A percentile compares a stretch with the other conserved stretches of the same genome.
Conservation (phyloP, 2,329 filamentous ascomycete genomes). For the Colletotrichum navitas region DNA sequence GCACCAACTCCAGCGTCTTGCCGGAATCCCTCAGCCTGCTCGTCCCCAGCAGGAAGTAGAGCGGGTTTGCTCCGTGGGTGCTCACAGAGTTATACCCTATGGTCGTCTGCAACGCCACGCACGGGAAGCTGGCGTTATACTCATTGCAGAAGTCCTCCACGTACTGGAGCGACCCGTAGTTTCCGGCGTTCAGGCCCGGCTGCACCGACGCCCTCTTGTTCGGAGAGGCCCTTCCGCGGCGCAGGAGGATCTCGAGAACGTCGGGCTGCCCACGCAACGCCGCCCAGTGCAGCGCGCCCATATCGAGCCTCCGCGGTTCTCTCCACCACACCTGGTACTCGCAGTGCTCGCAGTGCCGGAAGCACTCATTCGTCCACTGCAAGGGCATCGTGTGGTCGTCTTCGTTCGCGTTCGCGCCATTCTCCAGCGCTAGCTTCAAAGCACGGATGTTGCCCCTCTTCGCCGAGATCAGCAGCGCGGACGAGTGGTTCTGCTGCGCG, state of each 20-base stretch:
- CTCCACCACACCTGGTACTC: constrained; percentile 41
- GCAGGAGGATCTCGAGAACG: constrained; percentile 12
- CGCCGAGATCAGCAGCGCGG: constrained; percentile 32
- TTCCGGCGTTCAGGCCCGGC: constrained; percentile 28
- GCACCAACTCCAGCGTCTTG: constrained; percentile 9
- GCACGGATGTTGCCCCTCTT: constrained; percentile 30
- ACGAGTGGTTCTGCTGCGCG: constrained; percentile 33
- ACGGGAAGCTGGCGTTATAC: constrained; percentile 38
- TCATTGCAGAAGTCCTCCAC: constrained; percentile 36
- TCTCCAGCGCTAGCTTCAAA: constrained; percentile 48
- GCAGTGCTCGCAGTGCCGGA: constrained; percentile 33
- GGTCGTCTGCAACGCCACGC: constrained; percentile 26
- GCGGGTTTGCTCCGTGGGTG: constrained; percentile 26
- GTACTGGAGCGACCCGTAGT: constrained; percentile 31
- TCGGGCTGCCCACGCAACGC: constrained; percentile 22
- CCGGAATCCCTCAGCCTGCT: neutral
- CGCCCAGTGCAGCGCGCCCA: constrained; percentile 38
- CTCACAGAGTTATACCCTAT: constrained; percentile 20
- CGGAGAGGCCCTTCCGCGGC: neutral
- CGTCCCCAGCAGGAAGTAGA: constrained; percentile 36
- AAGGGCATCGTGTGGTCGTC: constrained; percentile 45
- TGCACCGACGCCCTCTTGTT: constrained; percentile 30
- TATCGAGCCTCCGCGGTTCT: constrained; percentile 34
- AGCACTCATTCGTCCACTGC: constrained; percentile 41
- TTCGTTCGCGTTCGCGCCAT: constrained; percentile 51